Evolutionary conservation across 108 stramenopile genomes (phyloP).

Genomic region (Mediolabrus comicus): DNA sequence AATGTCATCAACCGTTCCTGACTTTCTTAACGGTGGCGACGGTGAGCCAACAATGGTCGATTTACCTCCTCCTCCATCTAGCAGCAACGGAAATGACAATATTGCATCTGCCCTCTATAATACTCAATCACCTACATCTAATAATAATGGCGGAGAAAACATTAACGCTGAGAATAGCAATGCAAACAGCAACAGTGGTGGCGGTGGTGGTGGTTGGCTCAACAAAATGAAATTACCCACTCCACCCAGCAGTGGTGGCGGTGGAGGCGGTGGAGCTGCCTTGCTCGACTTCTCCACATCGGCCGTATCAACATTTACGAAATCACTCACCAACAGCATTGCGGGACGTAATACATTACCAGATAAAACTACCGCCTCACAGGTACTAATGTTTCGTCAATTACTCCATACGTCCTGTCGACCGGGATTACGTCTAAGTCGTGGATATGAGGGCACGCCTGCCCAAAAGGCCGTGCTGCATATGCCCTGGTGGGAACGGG

Average conservation of each 20-base stretch:
- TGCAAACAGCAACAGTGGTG: background rate
- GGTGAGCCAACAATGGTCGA: background rate
- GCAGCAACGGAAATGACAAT: background rate
- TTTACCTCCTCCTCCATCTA: background rate
- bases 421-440: slow-evolving; percentile 70
- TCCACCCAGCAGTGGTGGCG: background rate
- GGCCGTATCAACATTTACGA: slow-evolving; percentile 7
- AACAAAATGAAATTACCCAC: background rate
- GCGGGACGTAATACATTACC: slow-evolving; percentile 71
- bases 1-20: background rate
- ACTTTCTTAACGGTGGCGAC: background rate
- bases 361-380: slow-evolving; percentile 84
- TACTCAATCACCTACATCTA: background rate
- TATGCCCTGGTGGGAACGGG: slow-evolving; percentile 90
- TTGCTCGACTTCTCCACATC: slow-evolving; percentile 4
- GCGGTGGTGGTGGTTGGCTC: background rate
- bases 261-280: no score
- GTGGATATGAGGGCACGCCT: slow-evolving; percentile 69
- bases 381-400: slow-evolving; percentile 88
- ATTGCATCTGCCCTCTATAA: slow-evolving; percentile 10
- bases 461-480: slow-evolving; percentile 81
- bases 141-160: background rate
- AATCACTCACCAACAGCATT: slow-evolving; percentile 19
- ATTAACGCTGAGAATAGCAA: background rate
- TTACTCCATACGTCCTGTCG: slow-evolving; percentile 82